Conservation (phyloP, 208 protist species). For the Willaertia magna region DNA sequence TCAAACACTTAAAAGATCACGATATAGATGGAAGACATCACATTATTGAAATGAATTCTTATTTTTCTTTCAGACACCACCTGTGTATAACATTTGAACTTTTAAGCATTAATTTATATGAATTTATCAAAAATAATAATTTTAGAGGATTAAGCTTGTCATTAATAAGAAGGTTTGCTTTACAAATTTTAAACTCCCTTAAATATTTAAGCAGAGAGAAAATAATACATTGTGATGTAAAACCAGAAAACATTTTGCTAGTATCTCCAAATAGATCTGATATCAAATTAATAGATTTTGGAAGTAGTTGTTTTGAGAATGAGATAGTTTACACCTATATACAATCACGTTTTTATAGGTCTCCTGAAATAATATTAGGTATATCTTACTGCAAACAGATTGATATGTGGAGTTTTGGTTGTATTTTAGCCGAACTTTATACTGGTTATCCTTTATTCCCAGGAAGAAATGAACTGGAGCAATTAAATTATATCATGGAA, state of each 20-base stretch:
- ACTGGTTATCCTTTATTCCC: constrained; percentile 82
- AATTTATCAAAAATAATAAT: constrained; percentile 42
- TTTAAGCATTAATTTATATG: constrained; percentile 46
- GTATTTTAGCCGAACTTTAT: constrained; percentile 82
- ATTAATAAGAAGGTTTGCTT: neutral
- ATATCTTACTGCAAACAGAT: constrained; percentile 68
- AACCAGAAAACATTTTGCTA: constrained; percentile 56
- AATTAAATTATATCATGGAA: constrained; percentile 82
- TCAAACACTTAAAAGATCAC: constrained; percentile 39
- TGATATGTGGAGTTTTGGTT: constrained; percentile 94
- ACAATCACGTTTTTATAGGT: constrained; percentile 84
- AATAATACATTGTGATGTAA: constrained; percentile 24
- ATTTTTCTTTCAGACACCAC: constrained; percentile 47
- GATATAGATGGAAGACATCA: constrained; percentile 5
- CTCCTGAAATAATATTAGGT: constrained; percentile 87
- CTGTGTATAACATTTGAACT: constrained; percentile 45
- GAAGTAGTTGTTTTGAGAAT: constrained; percentile 76
- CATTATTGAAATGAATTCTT: constrained; percentile 22
- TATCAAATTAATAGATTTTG: constrained; percentile 94
- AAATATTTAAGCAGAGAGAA: neutral
- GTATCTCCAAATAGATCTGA: constrained; percentile 40
- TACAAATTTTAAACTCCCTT: constrained; percentile 9
- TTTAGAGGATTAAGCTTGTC: constrained; percentile 16
- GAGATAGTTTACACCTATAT: constrained; percentile 75
- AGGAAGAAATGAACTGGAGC: constrained; percentile 71